Base-by-base conservation (phyloP, 2,329 filamentous ascomycete species). In the Fusarium cyanostomum region DNA sequence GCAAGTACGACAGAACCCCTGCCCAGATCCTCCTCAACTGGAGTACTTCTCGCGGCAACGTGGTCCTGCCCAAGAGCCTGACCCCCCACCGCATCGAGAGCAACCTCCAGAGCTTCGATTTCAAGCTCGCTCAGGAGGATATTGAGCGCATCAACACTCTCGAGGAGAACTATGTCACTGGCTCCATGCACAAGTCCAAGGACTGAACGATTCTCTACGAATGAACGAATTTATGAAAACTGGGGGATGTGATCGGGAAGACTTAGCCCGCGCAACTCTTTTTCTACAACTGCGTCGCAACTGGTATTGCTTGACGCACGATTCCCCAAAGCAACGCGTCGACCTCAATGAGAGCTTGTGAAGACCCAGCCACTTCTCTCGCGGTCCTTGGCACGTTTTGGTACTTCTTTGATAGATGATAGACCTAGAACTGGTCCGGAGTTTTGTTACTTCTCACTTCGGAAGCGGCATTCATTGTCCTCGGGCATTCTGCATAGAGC, bases 111-210 rank as follows among this genome's bases (percentile, higher is more conserved):
- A 81, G 92, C 46, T 85, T 83, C 7, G 79, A 81, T 7, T 89
- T 92, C 64, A 79, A 82, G 52, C 89, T 93, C 55, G 80, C 81
- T 0, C 75, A 80, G 16, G 81, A 76, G 38, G 89, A 92, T 71
- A 82, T 92, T 80, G 75, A 82, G 67, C 78, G 53, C 27, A 81
- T 94, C 81, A 86, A 91, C 71, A 80, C 71, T 2, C 78, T 92
- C 48, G 73, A 92, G 72, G 90, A 93, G 77, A 85, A 88, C 73
- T 81, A 93, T 27, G 89, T 93, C 21, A 92, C 90, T 11, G 89
- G 77, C 67, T 74, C 69, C 62, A 78, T 79, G 72, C 77, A 79
- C 71, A 78, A 77, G 71, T 77, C 76, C 33, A 41, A 59, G 26
- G 77, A 79, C 66, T 79, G 57, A 75, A 67, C 51, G 61, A 56